Conservation (phyloP, 1,284 basidiomycete species). For the Apiotrichum brassicae region DNA sequence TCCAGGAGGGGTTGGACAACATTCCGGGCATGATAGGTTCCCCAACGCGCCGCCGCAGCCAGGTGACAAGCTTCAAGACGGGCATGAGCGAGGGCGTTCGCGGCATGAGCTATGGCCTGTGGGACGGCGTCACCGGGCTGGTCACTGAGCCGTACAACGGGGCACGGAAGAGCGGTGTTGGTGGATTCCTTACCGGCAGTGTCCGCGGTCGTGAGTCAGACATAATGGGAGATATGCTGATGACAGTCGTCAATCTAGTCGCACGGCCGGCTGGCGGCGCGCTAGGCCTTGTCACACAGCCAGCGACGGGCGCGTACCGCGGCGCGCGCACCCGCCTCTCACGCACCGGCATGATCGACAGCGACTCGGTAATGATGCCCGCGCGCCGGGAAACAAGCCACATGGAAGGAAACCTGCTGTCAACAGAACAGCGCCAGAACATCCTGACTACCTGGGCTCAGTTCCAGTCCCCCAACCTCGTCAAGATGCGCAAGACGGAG, state of each 20-base stretch:
- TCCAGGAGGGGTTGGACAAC: constrained; percentile 52
- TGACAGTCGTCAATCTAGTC: constrained; percentile 48
- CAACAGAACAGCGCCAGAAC: neutral
- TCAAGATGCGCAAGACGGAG: neutral
- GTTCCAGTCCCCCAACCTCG: neutral
- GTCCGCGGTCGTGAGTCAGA: constrained; percentile 25
- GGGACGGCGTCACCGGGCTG: constrained; percentile 55
- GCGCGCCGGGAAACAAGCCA: constrained; percentile 3
- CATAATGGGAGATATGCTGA: too few relatives aligned
- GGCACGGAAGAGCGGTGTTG: constrained; percentile 47
- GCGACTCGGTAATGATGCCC: constrained; percentile 1
- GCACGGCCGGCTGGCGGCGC: constrained; percentile 48
- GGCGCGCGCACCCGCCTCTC: constrained; percentile 4
- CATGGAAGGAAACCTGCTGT: neutral
- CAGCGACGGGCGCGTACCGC: constrained; percentile 8
- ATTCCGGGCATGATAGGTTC: constrained; percentile 51
- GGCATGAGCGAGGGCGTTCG: constrained; percentile 51
- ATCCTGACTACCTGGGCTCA: constrained; percentile 4
- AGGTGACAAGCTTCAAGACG: constrained; percentile 48
- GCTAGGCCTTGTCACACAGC: constrained; percentile 15
- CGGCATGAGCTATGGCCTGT: constrained; percentile 48
- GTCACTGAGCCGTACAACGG: constrained; percentile 53
- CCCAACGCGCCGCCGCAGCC: constrained; percentile 45
- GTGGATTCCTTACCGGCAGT: constrained; percentile 13
- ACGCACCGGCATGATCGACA: neutral